Evolutionary conservation across 2,329 filamentous ascomycete genomes (phyloP).

Genomic region (Diaporthe sp.): DNA sequence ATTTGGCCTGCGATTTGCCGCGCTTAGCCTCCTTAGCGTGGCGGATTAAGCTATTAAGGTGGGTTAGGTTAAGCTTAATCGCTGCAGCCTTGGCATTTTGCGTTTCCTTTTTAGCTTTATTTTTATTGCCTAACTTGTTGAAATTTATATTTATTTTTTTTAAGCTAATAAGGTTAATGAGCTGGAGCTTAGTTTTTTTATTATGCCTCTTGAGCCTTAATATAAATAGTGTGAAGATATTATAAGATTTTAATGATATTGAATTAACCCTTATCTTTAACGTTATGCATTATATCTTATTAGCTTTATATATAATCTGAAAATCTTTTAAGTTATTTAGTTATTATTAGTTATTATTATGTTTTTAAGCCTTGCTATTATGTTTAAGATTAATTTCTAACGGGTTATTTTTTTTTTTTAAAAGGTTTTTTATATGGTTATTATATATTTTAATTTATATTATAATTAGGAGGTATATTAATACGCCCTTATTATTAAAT

Average conservation of each 20-base stretch:
- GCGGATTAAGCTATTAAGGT: neutral
- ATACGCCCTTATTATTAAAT: neutral
- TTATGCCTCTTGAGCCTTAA: neutral
- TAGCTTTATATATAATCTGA: neutral
- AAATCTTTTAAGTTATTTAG: neutral
- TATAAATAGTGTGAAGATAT: neutral
- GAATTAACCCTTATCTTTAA: neutral
- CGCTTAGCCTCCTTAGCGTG: too few relatives aligned
- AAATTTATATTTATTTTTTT: neutral
- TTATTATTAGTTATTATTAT: neutral
- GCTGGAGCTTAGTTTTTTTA: neutral
- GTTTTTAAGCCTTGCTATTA: neutral
- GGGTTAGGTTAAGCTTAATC: neutral
- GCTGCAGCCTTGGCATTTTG: too few relatives aligned
- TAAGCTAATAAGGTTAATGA: neutral
- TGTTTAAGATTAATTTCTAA: neutral
- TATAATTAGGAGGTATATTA: neutral
- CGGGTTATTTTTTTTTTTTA: fast-evolving
- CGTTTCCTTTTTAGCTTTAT: neutral
- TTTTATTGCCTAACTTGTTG: neutral
- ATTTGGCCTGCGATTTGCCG: too few relatives aligned
- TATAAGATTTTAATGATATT: neutral
- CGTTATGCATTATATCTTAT: neutral
- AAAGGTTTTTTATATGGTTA: neutral
- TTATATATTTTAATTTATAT: neutral